These are phyloP conservation scores for Diaporthe citriasiana DNA, from an alignment of 2,329 filamentous ascomycete species.

Conservation along the genomic window DNA sequence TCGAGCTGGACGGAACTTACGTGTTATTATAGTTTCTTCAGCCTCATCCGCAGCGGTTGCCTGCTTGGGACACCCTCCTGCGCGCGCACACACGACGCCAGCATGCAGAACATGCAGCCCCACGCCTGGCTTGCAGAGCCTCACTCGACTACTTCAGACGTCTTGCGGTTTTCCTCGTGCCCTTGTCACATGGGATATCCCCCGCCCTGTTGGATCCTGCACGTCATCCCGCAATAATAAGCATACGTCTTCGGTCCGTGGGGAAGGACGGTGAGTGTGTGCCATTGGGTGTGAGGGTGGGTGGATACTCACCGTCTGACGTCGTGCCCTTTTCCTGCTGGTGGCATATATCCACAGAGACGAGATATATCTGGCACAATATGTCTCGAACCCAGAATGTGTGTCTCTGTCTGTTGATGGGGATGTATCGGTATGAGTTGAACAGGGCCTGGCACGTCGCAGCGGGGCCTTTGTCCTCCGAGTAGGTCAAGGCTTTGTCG, in stretches of 20 bases:
- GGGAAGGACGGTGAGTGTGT: neutral
- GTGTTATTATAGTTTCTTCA: constrained; percentile 24
- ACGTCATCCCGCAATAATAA: constrained; percentile 34
- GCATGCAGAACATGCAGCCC: constrained; percentile 32
- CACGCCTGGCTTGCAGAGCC: constrained; percentile 28
- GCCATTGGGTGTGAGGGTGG: neutral
- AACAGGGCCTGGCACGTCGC: constrained; percentile 9
- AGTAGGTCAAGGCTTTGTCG: constrained; percentile 26
- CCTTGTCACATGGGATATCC: constrained; percentile 20
- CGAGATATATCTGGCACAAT: constrained; percentile 5
- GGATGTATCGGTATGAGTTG: neutral
- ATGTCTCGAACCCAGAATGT: neutral
- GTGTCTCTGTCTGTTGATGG: constrained; percentile 1
- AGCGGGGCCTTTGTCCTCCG: constrained; percentile 22
- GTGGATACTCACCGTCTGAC: constrained; percentile 28
- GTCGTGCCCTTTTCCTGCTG: constrained; percentile 5
- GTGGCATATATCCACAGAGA: constrained; percentile 11
- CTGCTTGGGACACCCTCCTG: constrained; percentile 26
- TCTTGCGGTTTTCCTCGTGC: constrained; percentile 8
- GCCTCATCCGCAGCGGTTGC: constrained; percentile 32
- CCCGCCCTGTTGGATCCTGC: constrained; percentile 23
- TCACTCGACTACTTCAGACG: constrained; percentile 18
- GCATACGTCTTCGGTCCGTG: constrained; percentile 20
- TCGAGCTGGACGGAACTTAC: constrained; percentile 26
- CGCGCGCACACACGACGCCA: constrained; percentile 11